A percentile compares a stretch with the other conserved stretches of the same genome.
These are phyloP conservation scores for Acacia crassicarpa DNA, from an alignment of 306 rosid species.

Conservation along the genomic window DNA sequence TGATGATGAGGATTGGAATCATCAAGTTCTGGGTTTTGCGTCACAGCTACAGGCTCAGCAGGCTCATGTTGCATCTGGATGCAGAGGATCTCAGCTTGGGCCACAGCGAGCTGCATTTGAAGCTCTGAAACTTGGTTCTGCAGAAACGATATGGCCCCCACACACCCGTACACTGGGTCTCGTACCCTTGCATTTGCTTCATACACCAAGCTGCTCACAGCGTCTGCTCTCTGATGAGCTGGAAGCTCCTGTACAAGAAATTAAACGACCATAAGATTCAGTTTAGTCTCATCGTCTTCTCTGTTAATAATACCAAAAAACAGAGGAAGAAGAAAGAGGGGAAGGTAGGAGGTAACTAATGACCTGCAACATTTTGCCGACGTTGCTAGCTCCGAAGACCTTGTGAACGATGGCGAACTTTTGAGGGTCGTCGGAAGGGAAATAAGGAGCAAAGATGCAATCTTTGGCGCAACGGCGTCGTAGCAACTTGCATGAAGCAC, in stretches of 20 bases:
- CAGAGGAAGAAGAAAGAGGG: neutral
- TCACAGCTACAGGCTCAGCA: constrained; percentile 2
- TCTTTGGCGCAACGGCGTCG: constrained; percentile 82
- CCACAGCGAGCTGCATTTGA: constrained; percentile 92
- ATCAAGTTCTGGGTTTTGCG: constrained; percentile 31
- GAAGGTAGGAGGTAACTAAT: neutral
- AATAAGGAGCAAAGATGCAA: constrained; percentile 89
- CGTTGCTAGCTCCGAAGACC: constrained; percentile 96
- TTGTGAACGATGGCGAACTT: constrained; percentile 92
- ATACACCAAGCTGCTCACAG: constrained; percentile 91
- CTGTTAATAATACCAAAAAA: neutral
- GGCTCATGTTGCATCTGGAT: constrained; percentile 72
- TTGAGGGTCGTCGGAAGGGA: constrained; percentile 84
- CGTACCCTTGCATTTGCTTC: constrained; percentile 91
- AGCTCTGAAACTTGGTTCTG: constrained; percentile 89
- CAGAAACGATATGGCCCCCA: constrained; percentile 76
- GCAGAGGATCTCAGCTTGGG: constrained; percentile 89
- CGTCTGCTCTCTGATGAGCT: constrained; percentile 74
- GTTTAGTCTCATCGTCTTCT: neutral
- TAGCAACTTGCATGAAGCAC: constrained; percentile 93
- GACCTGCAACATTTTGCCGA: constrained; percentile 96
- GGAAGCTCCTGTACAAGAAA: constrained; percentile 64
- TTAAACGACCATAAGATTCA: neutral
- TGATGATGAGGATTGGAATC: constrained; percentile 32
- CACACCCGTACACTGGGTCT: constrained; percentile 95